Evolutionary conservation across 2,329 filamentous ascomycete species (phyloP).

Genomic region (Alternaria metachromatica): DNA sequence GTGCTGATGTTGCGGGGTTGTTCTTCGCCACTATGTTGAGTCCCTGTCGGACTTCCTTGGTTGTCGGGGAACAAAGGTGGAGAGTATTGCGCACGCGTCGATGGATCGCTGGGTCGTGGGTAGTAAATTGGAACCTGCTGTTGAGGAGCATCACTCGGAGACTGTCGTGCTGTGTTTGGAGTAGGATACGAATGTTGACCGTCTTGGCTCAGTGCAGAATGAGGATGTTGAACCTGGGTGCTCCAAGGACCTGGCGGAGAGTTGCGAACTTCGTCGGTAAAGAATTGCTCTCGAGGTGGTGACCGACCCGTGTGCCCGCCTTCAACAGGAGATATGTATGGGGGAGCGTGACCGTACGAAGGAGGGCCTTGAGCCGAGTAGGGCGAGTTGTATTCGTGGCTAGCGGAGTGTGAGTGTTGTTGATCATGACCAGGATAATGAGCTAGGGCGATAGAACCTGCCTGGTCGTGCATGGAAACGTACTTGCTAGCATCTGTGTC

Average conservation of each 20-base stretch:
- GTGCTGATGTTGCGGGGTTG: constrained; percentile 21
- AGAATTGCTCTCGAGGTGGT: constrained; percentile 20
- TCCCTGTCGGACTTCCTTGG: constrained; percentile 20
- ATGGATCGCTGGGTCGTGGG: constrained; percentile 31
- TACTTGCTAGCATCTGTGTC: constrained; percentile 35
- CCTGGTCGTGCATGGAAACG: constrained; percentile 33
- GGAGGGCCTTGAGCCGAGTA: constrained; percentile 27
- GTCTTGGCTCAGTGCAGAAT: constrained; percentile 23
- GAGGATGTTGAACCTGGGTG: constrained; percentile 23
- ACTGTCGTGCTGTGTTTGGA: constrained; percentile 26
- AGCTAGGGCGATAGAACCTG: constrained; percentile 18
- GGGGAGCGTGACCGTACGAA: constrained; percentile 10
- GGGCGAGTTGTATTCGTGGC: constrained; percentile 25
- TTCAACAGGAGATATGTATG: constrained; percentile 23
- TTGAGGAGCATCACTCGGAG: constrained; percentile 11
- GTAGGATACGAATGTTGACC: constrained; percentile 34
- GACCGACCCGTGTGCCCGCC: constrained; percentile 8
- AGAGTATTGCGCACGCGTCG: constrained; percentile 18
- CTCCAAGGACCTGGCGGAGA: constrained; percentile 31
- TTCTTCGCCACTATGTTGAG: constrained; percentile 25
- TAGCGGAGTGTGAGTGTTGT: constrained; percentile 28
- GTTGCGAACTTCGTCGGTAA: constrained; percentile 19
- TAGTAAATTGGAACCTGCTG: constrained; percentile 38
- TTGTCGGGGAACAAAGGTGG: constrained; percentile 22
- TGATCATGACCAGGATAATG: constrained; percentile 20